Base-by-base conservation (phyloP, 305 asterid species). In the Solanum hybrid region DNA sequence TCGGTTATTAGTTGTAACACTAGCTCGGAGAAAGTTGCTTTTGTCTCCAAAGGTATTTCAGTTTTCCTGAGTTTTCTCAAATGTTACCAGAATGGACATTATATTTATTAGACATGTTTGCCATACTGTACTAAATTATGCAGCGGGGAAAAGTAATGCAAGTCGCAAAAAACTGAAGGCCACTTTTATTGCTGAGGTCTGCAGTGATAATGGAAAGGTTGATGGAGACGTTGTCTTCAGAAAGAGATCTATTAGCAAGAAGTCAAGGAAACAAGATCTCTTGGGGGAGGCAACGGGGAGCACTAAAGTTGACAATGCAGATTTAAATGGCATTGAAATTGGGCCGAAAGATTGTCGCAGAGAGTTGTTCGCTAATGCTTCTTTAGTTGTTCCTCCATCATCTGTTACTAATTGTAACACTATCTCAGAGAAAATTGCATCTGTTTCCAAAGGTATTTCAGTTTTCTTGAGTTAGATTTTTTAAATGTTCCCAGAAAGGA, bases 1-100 rank as follows among this genome's bases (percentile, higher is more conserved):
- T 29, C 22, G 7, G 42, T 84, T 84, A 84, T 51, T 84, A 51
- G 34, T 31, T 84, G 75, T 31, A 84, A 84, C 40, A 84, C 75
- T 11, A 51, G 64, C 87, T 84, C 42, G 2, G 87, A 84, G 42
- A 51, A 84, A 31, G 93, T 85, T 88, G 89, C 90, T 89, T 86
- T 64, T 88, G 92, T 91, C 88, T 71, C 87, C 91, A 92, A 90
- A 95, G 98, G 98, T 96, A 95, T 20, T 78, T 38, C 85, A 85
- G 87, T 91, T 86, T 89, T 81, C 73, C 89, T 80, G 17, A 20
- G 38, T 71, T 27, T 82, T 42, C 27, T 81, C 72, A 42, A 42
- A 82, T 42, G 27, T 82, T 79, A 11, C 85, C 46, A 79, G 60
- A 79, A 36, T n/a, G 22, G 32, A 78, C 69, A 81, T 26, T 26